Evolutionary conservation across 2,329 filamentous ascomycete species (phyloP).

Genomic region (Colletotrichum falcatum): DNA sequence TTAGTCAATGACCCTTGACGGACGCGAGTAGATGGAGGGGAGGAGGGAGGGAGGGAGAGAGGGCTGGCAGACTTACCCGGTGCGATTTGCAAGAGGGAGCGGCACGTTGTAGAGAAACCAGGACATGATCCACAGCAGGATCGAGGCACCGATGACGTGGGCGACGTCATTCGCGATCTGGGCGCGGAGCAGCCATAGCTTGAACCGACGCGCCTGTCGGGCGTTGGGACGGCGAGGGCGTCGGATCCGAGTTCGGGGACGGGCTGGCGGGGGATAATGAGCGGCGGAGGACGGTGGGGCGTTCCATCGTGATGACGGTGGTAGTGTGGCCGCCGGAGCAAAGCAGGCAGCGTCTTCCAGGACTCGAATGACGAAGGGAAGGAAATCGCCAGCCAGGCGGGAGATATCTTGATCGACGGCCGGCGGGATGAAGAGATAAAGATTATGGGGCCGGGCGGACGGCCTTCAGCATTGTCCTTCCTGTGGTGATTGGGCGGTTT

Average conservation of each 20-base stretch:
- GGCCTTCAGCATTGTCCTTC: slow-evolving; percentile 25
- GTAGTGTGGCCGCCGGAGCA: not conserved
- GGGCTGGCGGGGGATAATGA: slow-evolving; percentile 48
- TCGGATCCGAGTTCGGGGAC: slow-evolving; percentile 30
- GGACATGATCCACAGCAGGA: slow-evolving; percentile 49
- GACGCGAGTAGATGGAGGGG: not conserved
- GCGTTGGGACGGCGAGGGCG: slow-evolving; percentile 21
- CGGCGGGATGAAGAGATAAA: slow-evolving; percentile 5
- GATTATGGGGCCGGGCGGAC: not conserved
- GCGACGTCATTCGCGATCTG: slow-evolving; percentile 48
- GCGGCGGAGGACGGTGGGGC: slow-evolving; percentile 48
- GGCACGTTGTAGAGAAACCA: slow-evolving; percentile 49
- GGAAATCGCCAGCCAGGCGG: not conserved
- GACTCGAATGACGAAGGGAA: not conserved
- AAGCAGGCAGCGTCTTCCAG: not conserved
- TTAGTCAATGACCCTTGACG: not conserved
- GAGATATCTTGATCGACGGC: slow-evolving; percentile 4
- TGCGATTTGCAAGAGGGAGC: slow-evolving; percentile 37
- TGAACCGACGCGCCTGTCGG: slow-evolving; percentile 30
- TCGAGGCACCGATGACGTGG: slow-evolving; percentile 49
- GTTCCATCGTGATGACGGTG: slow-evolving; percentile 44
- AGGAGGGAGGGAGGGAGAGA: too few species aligned
- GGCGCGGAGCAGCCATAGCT: slow-evolving; percentile 40
- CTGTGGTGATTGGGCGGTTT: not conserved
- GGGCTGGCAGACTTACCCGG: slow-evolving; percentile 28